phyloP scores from a whole-genome alignment of 768 basidiomycete species.

The Lactifluus pinguis region DNA sequence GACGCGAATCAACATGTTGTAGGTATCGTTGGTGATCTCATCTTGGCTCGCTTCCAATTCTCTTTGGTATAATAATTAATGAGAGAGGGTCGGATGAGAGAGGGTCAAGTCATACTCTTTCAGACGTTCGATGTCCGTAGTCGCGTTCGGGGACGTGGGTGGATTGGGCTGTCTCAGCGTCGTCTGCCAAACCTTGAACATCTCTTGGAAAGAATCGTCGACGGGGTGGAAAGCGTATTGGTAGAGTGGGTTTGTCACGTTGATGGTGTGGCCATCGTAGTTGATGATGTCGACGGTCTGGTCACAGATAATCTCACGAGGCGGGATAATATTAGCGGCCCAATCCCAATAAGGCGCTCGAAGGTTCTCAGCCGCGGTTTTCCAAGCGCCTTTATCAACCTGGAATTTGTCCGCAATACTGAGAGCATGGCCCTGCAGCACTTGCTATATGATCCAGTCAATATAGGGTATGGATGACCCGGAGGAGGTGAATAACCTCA shows the following conservation, averaged over 20 bases:
- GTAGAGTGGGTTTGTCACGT: too few species aligned
- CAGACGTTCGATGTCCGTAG: constrained; percentile 25
- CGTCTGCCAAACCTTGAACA: too few species aligned
- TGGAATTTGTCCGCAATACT: constrained; percentile 33
- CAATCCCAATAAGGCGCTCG: constrained; percentile 45
- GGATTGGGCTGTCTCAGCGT: constrained; percentile 6
- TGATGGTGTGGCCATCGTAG: too few species aligned
- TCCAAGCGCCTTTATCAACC: constrained; percentile 23
- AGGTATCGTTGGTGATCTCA: constrained; percentile 6
- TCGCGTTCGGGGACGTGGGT: neutral
- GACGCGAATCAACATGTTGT: constrained; percentile 32
- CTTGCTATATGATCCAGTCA: constrained; percentile 31
- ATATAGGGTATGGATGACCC: neutral
- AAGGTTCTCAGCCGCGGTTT: constrained; percentile 28
- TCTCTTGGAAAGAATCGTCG: too few species aligned
- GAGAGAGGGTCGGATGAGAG: neutral
- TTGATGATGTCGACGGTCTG: too few species aligned
- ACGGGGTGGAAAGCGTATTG: too few species aligned
- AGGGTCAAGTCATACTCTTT: constrained; percentile 22
- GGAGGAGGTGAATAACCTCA: neutral
- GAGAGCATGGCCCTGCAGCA: constrained; percentile 32
- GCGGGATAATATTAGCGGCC: constrained; percentile 32
- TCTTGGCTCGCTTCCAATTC: constrained; percentile 3
- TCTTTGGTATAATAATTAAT: neutral
- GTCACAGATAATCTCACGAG: constrained; percentile 29